Percentiles rank a stretch among this genome's conserved stretches.
Evolutionary conservation across 1,139 yeast genomes (phyloP).

Genomic region (Nakaseomyces nivariensis): DNA sequence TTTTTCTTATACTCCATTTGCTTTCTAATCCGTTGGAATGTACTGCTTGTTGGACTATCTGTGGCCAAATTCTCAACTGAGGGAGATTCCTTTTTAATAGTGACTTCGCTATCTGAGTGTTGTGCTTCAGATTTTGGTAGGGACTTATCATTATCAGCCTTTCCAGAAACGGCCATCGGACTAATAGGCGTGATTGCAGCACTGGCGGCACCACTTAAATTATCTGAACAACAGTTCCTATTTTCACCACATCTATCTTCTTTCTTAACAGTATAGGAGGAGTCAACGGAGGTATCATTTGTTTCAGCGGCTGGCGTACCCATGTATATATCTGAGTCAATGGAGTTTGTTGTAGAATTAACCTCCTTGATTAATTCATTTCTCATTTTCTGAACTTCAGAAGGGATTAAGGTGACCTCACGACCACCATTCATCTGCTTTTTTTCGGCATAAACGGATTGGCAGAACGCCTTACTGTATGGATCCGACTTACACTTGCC

Average conservation of each 20-base stretch:
- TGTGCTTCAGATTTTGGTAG: neutral
- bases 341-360: neutral
- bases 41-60: slow-evolving; percentile 8
- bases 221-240: neutral
- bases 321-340: neutral
- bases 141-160: neutral
- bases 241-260: neutral
- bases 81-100: neutral
- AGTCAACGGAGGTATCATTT: neutral
- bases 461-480: slow-evolving; percentile 10
- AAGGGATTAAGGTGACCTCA: neutral
- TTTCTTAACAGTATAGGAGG: neutral
- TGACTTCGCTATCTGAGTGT: neutral
- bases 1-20: slow-evolving; percentile 8
- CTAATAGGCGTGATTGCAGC: neutral
- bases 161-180: neutral
- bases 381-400: slow-evolving; percentile 1
- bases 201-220: neutral
- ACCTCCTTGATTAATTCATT: neutral
- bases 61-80: neutral
- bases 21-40: slow-evolving; percentile 12
- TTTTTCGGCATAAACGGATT: slow-evolving; percentile 6
- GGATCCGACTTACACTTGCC: slow-evolving; percentile 43
- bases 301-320: slow-evolving; percentile 1
- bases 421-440: neutral